Evolutionary conservation across 805 yeast species (phyloP), one percentile per base, ranked within the genome.

Genomic region (Pichia membranifaciens): DNA sequence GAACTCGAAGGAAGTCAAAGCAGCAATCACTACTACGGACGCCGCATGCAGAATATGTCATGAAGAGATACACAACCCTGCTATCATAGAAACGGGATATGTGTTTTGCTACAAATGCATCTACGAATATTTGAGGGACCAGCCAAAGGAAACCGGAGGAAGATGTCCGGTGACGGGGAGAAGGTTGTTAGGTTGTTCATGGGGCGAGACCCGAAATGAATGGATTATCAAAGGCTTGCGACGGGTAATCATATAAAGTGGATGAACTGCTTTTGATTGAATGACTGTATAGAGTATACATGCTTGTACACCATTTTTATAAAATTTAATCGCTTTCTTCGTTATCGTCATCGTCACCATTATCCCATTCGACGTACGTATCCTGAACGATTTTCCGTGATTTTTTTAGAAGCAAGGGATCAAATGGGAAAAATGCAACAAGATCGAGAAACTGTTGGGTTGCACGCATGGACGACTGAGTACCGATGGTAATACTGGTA

Each of bases 401-500:
- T 10, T 66, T 66, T 39, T 82, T 84, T 52, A 91, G 73, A 43
- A 85, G 78, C 51, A 93, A 66, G 1, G 99, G 99, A 69, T 91
- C 98, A 62, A 87, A 91, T 12, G 99, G 99, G 66, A 91, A 91
- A 62, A 88, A 91, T n/a, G 93, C 89, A 62, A 90, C 96, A 44
- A 91, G 71, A 58, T 88, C 95, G 54, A 86, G 75, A 59, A 87
- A 88, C 59, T 89, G 96, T 60, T 86, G 90, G 58, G 64, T 60
- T 51, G 60, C 65, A 45, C 61, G 60, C 36, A 52, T 34, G 37
- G 45, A 41, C 7, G 49, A 41, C 22, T 28, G 49, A 28, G 52
- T 47, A 17, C 52, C 46, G 31, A 41, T 46, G n/a, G 54, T 49
- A 15, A 33, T 16, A 34, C 12, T 39, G 5, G 40, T 22, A 5